Conservation (phyloP, 2,329 filamentous ascomycete species). For the Thelonectria olida region DNA sequence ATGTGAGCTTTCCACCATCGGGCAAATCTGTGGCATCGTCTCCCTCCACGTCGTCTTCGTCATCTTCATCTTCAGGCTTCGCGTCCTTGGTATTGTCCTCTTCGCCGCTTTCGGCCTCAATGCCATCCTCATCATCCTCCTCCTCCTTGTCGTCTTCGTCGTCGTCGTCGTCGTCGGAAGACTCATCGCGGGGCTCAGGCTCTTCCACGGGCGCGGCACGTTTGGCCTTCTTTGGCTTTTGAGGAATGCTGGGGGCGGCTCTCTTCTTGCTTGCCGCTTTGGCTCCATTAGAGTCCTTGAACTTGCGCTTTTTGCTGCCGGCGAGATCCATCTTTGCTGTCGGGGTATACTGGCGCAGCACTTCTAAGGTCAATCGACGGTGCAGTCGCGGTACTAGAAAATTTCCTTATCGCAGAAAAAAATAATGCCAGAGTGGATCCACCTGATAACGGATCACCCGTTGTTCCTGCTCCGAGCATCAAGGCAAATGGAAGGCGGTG, state of each 20-base stretch:
- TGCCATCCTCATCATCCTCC: constrained; percentile 42
- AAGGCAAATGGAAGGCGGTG: neutral
- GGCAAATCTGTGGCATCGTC: constrained; percentile 47
- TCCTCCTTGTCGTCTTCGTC: constrained; percentile 42
- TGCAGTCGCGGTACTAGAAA: constrained; percentile 22
- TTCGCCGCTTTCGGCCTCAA: constrained; percentile 38
- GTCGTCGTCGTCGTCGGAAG: constrained; percentile 39
- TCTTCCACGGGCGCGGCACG: constrained; percentile 42
- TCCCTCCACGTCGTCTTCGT: constrained; percentile 42
- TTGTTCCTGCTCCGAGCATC: constrained; percentile 27
- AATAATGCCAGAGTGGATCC: constrained; percentile 27
- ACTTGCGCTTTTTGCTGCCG: constrained; percentile 56
- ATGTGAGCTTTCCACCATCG: constrained; percentile 53
- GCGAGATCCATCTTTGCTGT: constrained; percentile 45
- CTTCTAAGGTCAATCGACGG: constrained; percentile 19
- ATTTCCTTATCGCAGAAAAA: constrained; percentile 41
- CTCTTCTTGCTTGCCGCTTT: constrained; percentile 37
- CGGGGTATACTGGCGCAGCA: constrained; percentile 18
- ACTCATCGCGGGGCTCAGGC: constrained; percentile 38
- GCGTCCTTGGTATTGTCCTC: constrained; percentile 41
- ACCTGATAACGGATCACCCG: constrained; percentile 32
- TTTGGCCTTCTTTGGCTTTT: constrained; percentile 56
- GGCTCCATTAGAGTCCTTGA: constrained; percentile 46
- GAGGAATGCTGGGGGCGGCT: constrained; percentile 38
- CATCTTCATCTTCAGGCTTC: constrained; percentile 39